A percentile compares a stretch with the other conserved stretches of the same genome.
These are phyloP conservation scores for Thyridium curvatum DNA, from an alignment of 2,329 filamentous ascomycete genomes.

Conservation along the genomic window DNA sequence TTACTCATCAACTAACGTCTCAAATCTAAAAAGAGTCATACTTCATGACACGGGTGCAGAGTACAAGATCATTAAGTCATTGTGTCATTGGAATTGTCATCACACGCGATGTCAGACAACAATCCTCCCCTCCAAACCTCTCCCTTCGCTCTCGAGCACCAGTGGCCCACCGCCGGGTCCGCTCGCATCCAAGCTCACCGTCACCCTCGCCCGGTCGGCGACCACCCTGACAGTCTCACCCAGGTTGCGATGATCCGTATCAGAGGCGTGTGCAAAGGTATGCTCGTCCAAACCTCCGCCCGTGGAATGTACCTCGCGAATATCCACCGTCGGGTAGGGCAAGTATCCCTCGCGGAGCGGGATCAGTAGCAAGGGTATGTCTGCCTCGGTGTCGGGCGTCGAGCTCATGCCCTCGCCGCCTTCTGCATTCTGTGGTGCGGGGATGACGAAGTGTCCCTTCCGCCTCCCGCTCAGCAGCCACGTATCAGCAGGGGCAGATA, in stretches of 20 bases:
- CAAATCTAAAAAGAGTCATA: too few species aligned
- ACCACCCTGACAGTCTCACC: conserved; percentile 73
- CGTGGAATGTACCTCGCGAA: conserved; percentile 52
- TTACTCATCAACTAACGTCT: too few species aligned
- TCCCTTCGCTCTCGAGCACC: conserved; percentile 55
- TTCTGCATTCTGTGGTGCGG: conserved; percentile 16
- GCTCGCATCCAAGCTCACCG: conserved; percentile 64
- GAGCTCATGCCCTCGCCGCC: conserved; percentile 23
- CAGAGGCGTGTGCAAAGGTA: conserved; percentile 23
- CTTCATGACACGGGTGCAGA: too few species aligned
- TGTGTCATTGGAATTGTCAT: too few species aligned
- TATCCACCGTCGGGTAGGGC: conserved; percentile 73
- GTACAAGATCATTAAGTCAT: too few species aligned
- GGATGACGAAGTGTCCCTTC: conserved; percentile 69
- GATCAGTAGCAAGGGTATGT: conserved; percentile 68
- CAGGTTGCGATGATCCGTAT: conserved; percentile 74
- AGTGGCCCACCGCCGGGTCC: conserved; percentile 60
- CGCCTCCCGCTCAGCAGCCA: conserved; percentile 84
- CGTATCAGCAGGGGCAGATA: conserved; percentile 64
- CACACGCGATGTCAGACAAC: conserved; percentile 15
- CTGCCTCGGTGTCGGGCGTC: conserved; percentile 41
- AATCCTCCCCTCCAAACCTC: conserved; percentile 24
- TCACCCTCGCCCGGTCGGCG: conserved; percentile 64
- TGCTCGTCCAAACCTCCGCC: conserved; percentile 12
- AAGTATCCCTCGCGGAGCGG: conserved; percentile 73